Percentiles rank a stretch among this genome's conserved stretches.
Evolutionary conservation across 2,329 filamentous ascomycete species (phyloP).

Genomic region (Daldinia eschscholtzii): DNA sequence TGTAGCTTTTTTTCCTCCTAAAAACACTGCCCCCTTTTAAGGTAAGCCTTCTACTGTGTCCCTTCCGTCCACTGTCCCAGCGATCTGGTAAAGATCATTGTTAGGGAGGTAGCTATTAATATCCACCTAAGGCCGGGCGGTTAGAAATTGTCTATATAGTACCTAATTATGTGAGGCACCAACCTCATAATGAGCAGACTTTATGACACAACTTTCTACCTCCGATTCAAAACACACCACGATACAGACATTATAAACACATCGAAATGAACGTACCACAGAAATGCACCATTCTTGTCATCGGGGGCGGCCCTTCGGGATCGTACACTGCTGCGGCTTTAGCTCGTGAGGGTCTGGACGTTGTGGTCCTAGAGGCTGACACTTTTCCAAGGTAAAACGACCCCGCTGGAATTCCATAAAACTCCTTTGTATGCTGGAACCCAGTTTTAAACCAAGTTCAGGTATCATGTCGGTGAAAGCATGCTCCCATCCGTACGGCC

Average conservation of each 20-base stretch:
- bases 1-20: neutral
- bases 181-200: neutral
- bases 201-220: neutral
- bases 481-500: conserved; percentile 57
- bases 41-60: neutral
- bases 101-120: neutral
- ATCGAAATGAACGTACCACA: conserved; percentile 24
- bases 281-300: conserved; percentile 48
- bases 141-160: neutral
- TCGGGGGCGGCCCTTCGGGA: conserved; percentile 61
- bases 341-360: conserved; percentile 60
- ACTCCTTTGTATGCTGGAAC: neutral
- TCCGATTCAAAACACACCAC: neutral
- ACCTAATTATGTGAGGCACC: neutral
- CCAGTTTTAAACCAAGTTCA: conserved; percentile 17
- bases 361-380: conserved; percentile 60
- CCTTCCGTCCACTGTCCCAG: neutral
- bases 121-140: neutral
- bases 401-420: conserved; percentile 11
- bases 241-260: neutral
- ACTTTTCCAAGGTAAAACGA: conserved; percentile 54
- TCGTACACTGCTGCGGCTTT: conserved; percentile 60
- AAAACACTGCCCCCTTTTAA: neutral
- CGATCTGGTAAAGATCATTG: neutral
- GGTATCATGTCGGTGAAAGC: conserved; percentile 57